Base-by-base conservation (phyloP, 1,284 basidiomycete species). In the Cystobasidiaceae sp. region DNA sequence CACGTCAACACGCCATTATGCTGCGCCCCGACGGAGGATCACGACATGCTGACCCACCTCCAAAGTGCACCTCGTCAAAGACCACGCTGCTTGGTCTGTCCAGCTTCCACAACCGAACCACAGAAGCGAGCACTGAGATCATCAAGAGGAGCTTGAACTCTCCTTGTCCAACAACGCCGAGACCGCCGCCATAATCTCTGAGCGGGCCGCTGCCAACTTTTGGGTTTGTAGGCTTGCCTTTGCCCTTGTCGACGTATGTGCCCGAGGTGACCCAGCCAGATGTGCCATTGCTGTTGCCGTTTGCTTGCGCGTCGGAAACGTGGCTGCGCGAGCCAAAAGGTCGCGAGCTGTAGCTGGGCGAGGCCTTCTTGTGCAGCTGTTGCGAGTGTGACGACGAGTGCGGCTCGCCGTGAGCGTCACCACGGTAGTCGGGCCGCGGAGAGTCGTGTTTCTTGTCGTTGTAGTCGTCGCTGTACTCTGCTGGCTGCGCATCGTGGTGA, bases 51-150 rank as follows among this genome's bases (percentile, higher is more conserved):
- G 15, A 46, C 39, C n/a, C 28, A 55, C 93, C 93, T 67, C 93
- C 93, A 77, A 97, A 96, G 77, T 96, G 93, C 0, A 96, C 93
- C 77, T 97, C 93, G 74, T 97, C 93, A 76, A 97, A 97, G 90
- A 96, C 92, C 37, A 96, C 89, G 73, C 88, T 91, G 67, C 85
- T 82, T 0, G 93, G 92, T 74, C 85, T 82, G 34, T 86, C 88
- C 54, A 96, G 79, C 63, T 86, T 83, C 78, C 86, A 93, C 58
- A 92, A 76, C 55, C 93, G 82, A 11, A 94, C 88, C 34, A 81
- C 82, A 9, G 80, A 76, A 0, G 89, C 90, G 51, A 94, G 74
- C 19, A 89, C 63, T 34, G 86, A 78, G 62, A 93, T 75, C 34
- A 83, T 71, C 21, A 82, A 76, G 17, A 92, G 79, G 48, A 90